Evolutionary conservation across 305 asterid species (phyloP).

Genomic region (Fraxinus sp.): DNA sequence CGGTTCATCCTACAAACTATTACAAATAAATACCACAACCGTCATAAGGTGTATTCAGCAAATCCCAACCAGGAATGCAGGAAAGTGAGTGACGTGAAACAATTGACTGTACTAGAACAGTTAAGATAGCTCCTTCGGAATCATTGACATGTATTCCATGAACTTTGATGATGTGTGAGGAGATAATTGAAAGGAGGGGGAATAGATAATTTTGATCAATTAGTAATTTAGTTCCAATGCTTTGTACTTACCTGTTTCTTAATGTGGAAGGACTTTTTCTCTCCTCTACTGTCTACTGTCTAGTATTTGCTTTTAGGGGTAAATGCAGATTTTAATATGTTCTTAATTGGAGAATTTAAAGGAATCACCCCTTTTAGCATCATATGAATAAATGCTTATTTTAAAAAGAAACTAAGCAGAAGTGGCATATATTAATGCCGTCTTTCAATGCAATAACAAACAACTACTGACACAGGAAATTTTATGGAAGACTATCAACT

Average conservation of each 20-base stretch:
- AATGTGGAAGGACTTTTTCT: neutral
- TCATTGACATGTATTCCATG: neutral
- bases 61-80: neutral
- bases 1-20: neutral
- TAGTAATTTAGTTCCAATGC: neutral
- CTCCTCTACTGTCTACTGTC: neutral
- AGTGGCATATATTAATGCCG: neutral
- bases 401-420: neutral
- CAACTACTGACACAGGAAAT: neutral
- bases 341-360: neutral
- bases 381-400: neutral
- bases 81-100: neutral
- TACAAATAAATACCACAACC: neutral
- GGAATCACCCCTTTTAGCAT: neutral
- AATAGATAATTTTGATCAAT: neutral
- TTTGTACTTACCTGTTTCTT: neutral
- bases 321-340: neutral
- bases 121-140: neutral
- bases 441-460: neutral
- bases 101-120: neutral
- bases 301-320: neutral
- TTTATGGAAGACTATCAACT: neutral
- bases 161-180: neutral
- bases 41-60: neutral
- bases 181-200: neutral